Evolutionary conservation across 2,329 filamentous ascomycete species (phyloP).

Genomic region (Magnaporthiopsis poae): DNA sequence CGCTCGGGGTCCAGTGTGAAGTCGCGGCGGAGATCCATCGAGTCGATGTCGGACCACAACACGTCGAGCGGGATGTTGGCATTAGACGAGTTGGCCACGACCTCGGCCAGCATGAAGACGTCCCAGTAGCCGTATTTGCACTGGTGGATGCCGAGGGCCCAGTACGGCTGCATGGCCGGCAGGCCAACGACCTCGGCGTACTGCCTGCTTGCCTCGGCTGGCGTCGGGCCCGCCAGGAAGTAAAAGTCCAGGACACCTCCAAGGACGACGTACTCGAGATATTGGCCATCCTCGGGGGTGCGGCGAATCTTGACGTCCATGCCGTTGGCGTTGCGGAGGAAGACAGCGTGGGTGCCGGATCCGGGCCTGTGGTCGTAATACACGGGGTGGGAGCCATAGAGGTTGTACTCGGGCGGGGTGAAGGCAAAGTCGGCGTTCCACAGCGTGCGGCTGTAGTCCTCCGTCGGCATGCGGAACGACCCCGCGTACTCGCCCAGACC

Average conservation of each 20-base stretch:
- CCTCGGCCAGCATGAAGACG: conserved; percentile 56
- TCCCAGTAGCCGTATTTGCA: conserved; percentile 75
- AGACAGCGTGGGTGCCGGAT: conserved; percentile 44
- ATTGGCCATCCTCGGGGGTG: conserved; percentile 29
- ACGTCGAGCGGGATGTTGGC: conserved; percentile 62
- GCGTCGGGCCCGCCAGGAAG: conserved; percentile 65
- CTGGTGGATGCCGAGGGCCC: conserved; percentile 72
- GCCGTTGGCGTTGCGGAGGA: conserved; percentile 51
- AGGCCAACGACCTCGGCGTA: conserved; percentile 59
- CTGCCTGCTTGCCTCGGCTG: conserved; percentile 56
- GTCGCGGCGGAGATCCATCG: conserved; percentile 47
- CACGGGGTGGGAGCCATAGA: conserved; percentile 56
- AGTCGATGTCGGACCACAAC: conserved; percentile 66
- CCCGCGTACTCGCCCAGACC: conserved; percentile 72
- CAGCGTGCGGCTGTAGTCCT: conserved; percentile 57
- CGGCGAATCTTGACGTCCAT: conserved; percentile 55
- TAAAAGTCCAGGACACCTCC: conserved; percentile 72
- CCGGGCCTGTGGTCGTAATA: conserved; percentile 51
- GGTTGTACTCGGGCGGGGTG: conserved; percentile 43
- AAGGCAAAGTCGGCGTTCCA: conserved; percentile 12
- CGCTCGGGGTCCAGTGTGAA: conserved; percentile 56
- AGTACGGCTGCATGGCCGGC: conserved; percentile 73
- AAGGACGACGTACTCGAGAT: conserved; percentile 26
- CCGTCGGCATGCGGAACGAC: conserved; percentile 56
- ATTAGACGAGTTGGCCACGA: conserved; percentile 55